phyloP scores from a whole-genome alignment of 306 rosid species.

The Pachyrhizus erosus region DNA sequence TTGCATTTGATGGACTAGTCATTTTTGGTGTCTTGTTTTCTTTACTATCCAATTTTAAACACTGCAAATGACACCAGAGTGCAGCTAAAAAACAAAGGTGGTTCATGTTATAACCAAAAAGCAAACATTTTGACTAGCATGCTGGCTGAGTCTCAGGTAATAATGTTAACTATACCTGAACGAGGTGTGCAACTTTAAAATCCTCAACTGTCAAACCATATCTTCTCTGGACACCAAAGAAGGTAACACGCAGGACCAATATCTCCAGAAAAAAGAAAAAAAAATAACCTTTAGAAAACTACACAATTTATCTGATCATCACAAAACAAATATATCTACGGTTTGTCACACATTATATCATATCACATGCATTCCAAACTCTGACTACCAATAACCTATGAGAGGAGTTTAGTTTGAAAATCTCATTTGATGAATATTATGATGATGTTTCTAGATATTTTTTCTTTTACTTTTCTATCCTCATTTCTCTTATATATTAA shows the following conservation, averaged over 20 bases:
- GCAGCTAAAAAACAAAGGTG: background rate
- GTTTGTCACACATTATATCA: background rate
- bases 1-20: background rate
- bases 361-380: background rate
- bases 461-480: background rate
- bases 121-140: background rate
- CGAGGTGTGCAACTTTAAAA: constrained; percentile 69
- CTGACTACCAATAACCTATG: background rate
- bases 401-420: background rate
- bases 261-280: constrained; percentile 65
- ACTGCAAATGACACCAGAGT: constrained; percentile 5
- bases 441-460: background rate
- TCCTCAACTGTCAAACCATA: constrained; percentile 78
- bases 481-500: background rate
- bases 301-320: constrained; percentile 23
- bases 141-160: constrained; percentile 15
- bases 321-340: constrained; percentile 7
- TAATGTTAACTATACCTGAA: constrained; percentile 55
- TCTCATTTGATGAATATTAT: background rate
- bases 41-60: background rate
- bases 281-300: constrained; percentile 43
- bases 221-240: constrained; percentile 73
- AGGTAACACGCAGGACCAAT: constrained; percentile 66
- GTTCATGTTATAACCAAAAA: background rate
- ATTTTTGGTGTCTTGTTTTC: too few species aligned